Evolutionary conservation across 768 basidiomycete species (phyloP).

Genomic region (Cantharellus anzutake): DNA sequence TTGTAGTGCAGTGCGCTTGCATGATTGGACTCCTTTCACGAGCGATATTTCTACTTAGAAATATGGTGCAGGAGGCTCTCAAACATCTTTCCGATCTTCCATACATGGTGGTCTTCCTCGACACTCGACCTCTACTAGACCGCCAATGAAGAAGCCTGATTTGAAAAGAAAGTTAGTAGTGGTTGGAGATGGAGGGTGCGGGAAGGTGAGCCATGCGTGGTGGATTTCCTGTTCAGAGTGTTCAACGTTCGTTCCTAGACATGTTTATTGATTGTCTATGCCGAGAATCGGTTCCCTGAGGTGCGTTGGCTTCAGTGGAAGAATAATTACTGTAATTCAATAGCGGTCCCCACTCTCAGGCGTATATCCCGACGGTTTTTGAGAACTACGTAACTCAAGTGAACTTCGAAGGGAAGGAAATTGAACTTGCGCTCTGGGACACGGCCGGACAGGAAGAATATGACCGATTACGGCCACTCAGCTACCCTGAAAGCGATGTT

Average conservation of each 20-base stretch:
- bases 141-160: constrained; percentile 29
- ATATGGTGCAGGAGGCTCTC: neutral
- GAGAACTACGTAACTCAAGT: constrained; percentile 87
- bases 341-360: constrained; percentile 23
- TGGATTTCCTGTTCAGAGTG: constrained; percentile 1
- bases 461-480: constrained; percentile 68
- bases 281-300: constrained; percentile 91
- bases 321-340: neutral
- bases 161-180: constrained; percentile 77
- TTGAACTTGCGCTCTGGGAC: constrained; percentile 97
- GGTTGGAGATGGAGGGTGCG: constrained; percentile 39
- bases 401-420: constrained; percentile 66
- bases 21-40: neutral
- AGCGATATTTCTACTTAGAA: neutral
- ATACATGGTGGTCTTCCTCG: neutral
- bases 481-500: constrained; percentile 77
- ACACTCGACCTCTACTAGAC: neutral
- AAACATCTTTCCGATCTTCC: neutral
- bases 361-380: constrained; percentile 85
- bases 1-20: too few species aligned
- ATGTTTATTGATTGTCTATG: constrained; percentile 89
- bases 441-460: constrained; percentile 97
- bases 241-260: constrained; percentile 29
- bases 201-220: constrained; percentile 10
- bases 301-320: constrained; percentile 28